Evolutionary conservation across 2,329 filamentous ascomycete species (phyloP), one percentile per base, ranked within the genome.

Genomic region (Lasiodiplodia hormozganensis): DNA sequence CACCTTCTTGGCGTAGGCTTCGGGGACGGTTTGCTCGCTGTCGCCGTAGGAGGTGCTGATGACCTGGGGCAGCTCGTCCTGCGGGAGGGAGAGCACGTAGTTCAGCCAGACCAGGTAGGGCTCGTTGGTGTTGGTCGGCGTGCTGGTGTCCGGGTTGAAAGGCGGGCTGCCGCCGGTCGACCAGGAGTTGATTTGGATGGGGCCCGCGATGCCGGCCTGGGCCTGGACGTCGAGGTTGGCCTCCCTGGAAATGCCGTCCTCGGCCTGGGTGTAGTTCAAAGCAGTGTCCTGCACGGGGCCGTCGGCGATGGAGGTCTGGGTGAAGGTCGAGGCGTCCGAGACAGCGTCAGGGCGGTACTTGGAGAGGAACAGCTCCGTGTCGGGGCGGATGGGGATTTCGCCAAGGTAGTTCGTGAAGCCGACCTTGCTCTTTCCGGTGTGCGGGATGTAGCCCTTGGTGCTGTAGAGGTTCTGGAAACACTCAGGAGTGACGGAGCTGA

Each of bases 31-130:
- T 75, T 90, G 86, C 78, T 92, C 90, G 62, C 88, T 85, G 70
- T 91, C 89, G 62, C 88, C 89, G 75, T 92, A 92, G 0, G 88
- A 90, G 12, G 86, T 88, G 65, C 84, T 86, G 74, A 92, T 85
- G n/a, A 89, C 86, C 58, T 87, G 85, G 0, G 90, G 89, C 1
- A 92, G 81, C 23, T 85, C 84, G 1, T 82, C 76, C 23, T 89
- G 84, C 1, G 79, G 77, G 0, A 90, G 82, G 2, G 79, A 77
- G 0, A 90, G 82, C 2, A 91, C 76, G 76, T 87, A 87, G 67
- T 86, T 83, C 6, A 91, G 80, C 81, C 87, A 91, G n/a, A 83
- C 83, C 0, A 91, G 81, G 76, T 91, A 92, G 1, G 73, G 74
- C 68, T 77, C 74, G 65, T 77, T 75, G 5, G 75, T 70, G 40